phyloP scores from a whole-genome alignment of 768 basidiomycete species.

The Mycena vulgaris region DNA sequence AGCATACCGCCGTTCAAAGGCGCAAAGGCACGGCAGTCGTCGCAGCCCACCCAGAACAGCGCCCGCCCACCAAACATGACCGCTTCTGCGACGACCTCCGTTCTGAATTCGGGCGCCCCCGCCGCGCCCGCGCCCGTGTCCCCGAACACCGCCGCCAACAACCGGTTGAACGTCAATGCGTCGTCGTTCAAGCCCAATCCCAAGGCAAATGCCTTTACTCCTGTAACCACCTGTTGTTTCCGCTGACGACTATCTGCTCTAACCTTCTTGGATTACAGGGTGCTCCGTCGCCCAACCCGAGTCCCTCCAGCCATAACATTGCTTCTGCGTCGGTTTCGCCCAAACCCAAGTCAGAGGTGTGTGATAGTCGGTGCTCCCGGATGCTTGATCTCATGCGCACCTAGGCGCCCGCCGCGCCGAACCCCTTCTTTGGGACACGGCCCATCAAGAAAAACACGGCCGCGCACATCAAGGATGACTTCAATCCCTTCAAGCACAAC shows the following conservation, averaged over 20 bases:
- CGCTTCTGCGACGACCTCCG: constrained; percentile 41
- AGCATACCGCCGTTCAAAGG: constrained; percentile 94
- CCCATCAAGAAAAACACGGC: constrained; percentile 79
- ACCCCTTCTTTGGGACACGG: constrained; percentile 93
- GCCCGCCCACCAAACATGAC: constrained; percentile 39
- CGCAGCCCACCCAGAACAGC: constrained; percentile 27
- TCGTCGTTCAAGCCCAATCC: constrained; percentile 93
- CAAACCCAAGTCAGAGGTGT: constrained; percentile 75
- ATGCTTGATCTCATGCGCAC: too few species aligned
- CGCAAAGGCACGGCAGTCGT: constrained; percentile 52
- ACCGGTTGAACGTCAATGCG: constrained; percentile 89
- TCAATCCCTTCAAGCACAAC: constrained; percentile 94
- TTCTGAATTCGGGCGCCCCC: constrained; percentile 46
- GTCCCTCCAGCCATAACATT: constrained; percentile 41
- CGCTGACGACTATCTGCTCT: constrained; percentile 32
- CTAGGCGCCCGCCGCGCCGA: constrained; percentile 67
- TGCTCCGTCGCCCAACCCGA: constrained; percentile 62
- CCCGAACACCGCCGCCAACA: constrained; percentile 62
- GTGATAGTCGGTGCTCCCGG: constrained; percentile 5
- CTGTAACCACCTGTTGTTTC: constrained; percentile 59
- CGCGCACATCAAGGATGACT: constrained; percentile 95
- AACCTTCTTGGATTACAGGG: constrained; percentile 50
- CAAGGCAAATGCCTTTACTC: constrained; percentile 83
- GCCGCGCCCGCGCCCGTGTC: constrained; percentile 55
- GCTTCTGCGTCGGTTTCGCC: constrained; percentile 70